These are phyloP conservation scores for Mucuna pruriens DNA, from an alignment of 306 rosid genomes.

Conservation along the genomic window DNA sequence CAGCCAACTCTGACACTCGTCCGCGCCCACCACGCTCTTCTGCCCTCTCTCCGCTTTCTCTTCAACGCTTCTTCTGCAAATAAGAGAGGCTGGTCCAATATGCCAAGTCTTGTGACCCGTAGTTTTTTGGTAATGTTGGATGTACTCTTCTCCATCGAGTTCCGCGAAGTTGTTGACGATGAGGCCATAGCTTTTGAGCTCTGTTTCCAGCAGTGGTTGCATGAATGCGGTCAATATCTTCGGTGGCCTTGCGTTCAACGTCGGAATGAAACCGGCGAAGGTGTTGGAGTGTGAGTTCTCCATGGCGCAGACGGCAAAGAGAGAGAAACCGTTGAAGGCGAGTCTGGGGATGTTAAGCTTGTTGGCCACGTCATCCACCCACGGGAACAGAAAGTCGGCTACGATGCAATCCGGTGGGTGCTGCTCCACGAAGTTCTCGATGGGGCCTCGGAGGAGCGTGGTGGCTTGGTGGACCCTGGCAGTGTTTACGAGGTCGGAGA, in stretches of 20 bases:
- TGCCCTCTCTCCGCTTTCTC: slow-evolving; percentile 35
- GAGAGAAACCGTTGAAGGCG: slow-evolving; percentile 25
- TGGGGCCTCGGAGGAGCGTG: not conserved
- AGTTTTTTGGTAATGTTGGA: slow-evolving; percentile 27
- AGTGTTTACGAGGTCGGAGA: not conserved
- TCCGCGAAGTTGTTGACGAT: slow-evolving; percentile 40
- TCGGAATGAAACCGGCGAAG: slow-evolving; percentile 31
- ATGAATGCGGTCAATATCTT: not conserved
- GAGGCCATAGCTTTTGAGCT: slow-evolving; percentile 39
- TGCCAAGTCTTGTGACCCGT: slow-evolving; percentile 36
- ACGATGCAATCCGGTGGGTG: slow-evolving; percentile 41
- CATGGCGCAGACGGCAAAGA: slow-evolving; percentile 32
- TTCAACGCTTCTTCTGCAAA: not conserved
- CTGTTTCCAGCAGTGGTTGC: not conserved
- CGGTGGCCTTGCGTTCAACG: slow-evolving; percentile 29
- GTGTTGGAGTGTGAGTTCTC: not conserved
- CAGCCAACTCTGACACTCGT: not conserved
- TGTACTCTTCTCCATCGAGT: slow-evolving; percentile 43
- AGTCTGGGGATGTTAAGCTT: slow-evolving; percentile 39
- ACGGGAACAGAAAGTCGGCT: slow-evolving; percentile 20
- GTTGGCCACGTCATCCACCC: slow-evolving; percentile 39
- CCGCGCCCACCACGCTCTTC: not conserved
- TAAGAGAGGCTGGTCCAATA: slow-evolving; percentile 42
- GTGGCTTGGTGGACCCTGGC: slow-evolving; percentile 10
- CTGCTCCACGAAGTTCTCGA: slow-evolving; percentile 8